phyloP scores from a whole-genome alignment of 345 rosid genomes.

The Citrus mangshanensis region DNA sequence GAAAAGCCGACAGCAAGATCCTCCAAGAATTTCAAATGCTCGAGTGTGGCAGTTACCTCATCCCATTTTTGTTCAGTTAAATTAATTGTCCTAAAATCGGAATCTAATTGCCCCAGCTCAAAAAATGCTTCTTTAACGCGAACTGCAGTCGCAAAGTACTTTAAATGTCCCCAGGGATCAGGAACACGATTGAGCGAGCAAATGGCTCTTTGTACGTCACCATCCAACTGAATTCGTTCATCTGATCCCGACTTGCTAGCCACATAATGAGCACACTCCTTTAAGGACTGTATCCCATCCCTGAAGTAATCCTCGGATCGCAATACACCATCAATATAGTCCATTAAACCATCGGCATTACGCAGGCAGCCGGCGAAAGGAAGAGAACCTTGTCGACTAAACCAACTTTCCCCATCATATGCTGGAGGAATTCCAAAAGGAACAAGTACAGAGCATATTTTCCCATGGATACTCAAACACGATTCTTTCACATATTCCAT shows the following conservation, averaged over 20 bases:
- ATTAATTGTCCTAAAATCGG: neutral
- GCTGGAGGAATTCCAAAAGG: too few species aligned
- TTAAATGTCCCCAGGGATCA: neutral
- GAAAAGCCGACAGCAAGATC: fast-evolving
- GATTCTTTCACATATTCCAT: too few species aligned
- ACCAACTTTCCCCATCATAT: too few species aligned
- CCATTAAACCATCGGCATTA: fast-evolving
- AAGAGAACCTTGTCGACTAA: too few species aligned
- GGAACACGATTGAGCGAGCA: too few species aligned
- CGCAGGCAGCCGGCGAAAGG: neutral
- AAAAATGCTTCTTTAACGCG: neutral
- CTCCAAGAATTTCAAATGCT: neutral
- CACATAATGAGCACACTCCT: neutral
- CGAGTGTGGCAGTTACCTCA: neutral
- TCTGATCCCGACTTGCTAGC: neutral
- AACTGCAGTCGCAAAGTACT: neutral
- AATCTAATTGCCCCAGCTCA: neutral
- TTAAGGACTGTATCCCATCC: neutral
- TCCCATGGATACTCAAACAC: too few species aligned
- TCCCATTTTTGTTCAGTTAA: neutral
- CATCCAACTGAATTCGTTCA: neutral
- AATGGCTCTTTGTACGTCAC: too few species aligned
- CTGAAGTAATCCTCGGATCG: fast-evolving
- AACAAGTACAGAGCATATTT: too few species aligned
- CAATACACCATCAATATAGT: too few species aligned